Evolutionary conservation across 2,329 filamentous ascomycete genomes (phyloP), one percentile per base, ranked within the genome.

Genomic region (Neofusicoccum laricinum): DNA sequence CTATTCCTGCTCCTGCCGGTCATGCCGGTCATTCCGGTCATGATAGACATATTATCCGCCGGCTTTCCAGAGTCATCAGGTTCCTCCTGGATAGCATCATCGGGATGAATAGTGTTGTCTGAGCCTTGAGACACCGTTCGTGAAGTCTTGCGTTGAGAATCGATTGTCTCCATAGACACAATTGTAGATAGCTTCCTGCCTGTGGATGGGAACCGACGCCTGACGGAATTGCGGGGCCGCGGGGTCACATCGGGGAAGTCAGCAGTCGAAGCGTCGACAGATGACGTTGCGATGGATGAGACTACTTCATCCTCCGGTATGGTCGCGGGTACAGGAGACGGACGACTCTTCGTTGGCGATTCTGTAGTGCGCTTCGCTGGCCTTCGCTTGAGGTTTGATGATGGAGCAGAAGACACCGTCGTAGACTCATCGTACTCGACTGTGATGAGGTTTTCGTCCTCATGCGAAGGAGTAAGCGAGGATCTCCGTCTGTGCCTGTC

Each of bases 161-260:
- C 77, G 65, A 84, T 76, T 1, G 83, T 84, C 48, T 87, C 84
- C 12, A 82, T 81, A 4, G 86, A 87, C 7, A 79, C 82, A 66
- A 87, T 87, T 0, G 85, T 87, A 7, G 85, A 86, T 2, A 88
- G 76, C 65, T 79, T 78, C 68, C 85, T 79, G n/a, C 84, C 84
- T 32, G 81, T 84, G 11, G 79, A 81, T 3, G 85, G 84, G 67
- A 84, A 83, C 8, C 76, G 76, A 59, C 79, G 77, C 67, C 77
- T 79, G 21, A 77, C 75, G 34, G 48, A 51, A n/a, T 51, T 55
- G 11, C 50, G 40, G 17, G 61, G 49, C 5, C 50, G 46, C 17
- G 73, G 70, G 64, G 68, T 69, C 61, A 71, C 71, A 68, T 70
- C 75, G 66, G 72, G 72, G 21, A 71, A 65, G 25, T 77, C 71